These are phyloP conservation scores for Luffa aegyptiaca DNA, from an alignment of 306 rosid species.

Conservation along the genomic window DNA sequence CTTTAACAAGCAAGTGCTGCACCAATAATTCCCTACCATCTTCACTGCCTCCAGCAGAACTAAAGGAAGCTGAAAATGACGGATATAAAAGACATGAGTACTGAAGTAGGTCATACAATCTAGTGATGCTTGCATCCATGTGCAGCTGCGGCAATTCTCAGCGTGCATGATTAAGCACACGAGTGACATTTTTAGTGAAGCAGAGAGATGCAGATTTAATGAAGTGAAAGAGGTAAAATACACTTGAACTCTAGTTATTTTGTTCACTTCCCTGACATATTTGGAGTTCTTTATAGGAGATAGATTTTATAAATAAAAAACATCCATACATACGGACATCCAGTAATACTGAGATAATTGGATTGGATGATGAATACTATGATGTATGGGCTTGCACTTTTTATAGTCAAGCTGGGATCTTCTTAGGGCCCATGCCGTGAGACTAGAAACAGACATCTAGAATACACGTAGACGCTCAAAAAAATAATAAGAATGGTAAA, in stretches of 20 bases:
- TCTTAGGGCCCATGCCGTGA: not conserved
- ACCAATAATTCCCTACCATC: constrained; percentile 67
- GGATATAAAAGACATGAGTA: not conserved
- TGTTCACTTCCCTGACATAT: not conserved
- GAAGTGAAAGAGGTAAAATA: not conserved
- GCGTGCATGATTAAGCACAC: not conserved
- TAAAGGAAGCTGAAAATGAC: constrained; percentile 45
- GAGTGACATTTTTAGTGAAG: not conserved
- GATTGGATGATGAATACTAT: not conserved
- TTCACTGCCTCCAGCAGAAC: constrained; percentile 36
- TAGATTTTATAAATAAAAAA: not conserved
- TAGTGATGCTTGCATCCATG: not conserved
- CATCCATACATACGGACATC: not conserved
- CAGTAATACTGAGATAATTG: not conserved
- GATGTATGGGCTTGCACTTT: not conserved
- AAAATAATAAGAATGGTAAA: not conserved
- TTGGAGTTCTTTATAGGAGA: not conserved
- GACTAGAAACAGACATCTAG: not conserved
- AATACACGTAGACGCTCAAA: not conserved
- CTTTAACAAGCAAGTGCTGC: constrained; percentile 87
- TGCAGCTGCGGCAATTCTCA: not conserved
- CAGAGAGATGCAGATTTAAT: not conserved
- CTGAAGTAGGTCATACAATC: not conserved
- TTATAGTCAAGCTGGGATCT: not conserved
- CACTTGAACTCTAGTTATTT: not conserved